phyloP scores from a whole-genome alignment of 2,329 filamentous ascomycete genomes.

The Stagonosporopsis tanaceti region DNA sequence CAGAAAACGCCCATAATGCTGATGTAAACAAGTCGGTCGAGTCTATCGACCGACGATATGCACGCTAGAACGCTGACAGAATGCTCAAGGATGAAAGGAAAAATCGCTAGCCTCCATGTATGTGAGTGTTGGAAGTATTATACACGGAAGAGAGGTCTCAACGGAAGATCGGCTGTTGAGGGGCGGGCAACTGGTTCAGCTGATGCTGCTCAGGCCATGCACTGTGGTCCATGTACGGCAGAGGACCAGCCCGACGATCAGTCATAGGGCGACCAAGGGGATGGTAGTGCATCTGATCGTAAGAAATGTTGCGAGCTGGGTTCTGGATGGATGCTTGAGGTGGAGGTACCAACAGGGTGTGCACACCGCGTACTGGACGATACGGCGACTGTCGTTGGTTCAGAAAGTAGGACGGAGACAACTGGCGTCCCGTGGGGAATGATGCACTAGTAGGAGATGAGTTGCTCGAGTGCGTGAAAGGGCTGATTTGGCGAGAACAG shows the following conservation, averaged over 20 bases:
- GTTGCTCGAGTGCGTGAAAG: slow-evolving; percentile 61
- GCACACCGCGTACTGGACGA: slow-evolving; percentile 86
- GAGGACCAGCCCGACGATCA: slow-evolving; percentile 53
- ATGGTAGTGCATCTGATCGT: slow-evolving; percentile 62
- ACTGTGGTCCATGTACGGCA: slow-evolving; percentile 54
- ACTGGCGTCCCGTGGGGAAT: slow-evolving; percentile 69
- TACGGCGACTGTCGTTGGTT: slow-evolving; percentile 92
- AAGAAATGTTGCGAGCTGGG: slow-evolving; percentile 52
- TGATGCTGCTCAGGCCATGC: slow-evolving; percentile 50
- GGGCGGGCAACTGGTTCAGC: slow-evolving; percentile 49
- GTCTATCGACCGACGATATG: slow-evolving; percentile 42
- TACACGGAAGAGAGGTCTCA: slow-evolving; percentile 21
- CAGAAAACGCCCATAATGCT: slow-evolving; percentile 33
- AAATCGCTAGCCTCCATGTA: slow-evolving; percentile 20
- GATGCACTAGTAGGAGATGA: slow-evolving; percentile 76
- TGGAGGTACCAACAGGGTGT: slow-evolving; percentile 88
- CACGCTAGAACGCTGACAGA: slow-evolving; percentile 48
- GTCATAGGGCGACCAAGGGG: slow-evolving; percentile 57
- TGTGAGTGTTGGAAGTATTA: slow-evolving; percentile 14
- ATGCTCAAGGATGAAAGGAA: slow-evolving; percentile 18
- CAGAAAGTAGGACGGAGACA: slow-evolving; percentile 88
- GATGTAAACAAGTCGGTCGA: slow-evolving; percentile 23
- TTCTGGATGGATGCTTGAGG: slow-evolving; percentile 78
- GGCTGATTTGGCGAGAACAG: slow-evolving; percentile 60
- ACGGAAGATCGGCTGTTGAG: slow-evolving; percentile 49